These are phyloP conservation scores for Psilocybe cubensis DNA, from an alignment of 768 basidiomycete species.

Conservation along the genomic window DNA sequence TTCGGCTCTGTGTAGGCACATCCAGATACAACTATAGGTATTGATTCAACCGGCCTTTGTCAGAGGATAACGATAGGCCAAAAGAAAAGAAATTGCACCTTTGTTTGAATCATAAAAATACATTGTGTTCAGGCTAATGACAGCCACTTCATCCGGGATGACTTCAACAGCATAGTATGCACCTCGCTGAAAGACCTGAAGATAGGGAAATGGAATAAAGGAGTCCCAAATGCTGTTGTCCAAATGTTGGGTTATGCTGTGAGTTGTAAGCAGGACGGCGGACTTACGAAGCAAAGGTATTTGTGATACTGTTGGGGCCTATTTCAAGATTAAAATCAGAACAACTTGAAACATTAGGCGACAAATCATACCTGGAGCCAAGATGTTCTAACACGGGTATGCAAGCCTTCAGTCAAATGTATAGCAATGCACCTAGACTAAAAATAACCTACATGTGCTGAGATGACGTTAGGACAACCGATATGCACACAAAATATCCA, in stretches of 20 bases:
- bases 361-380: constrained; percentile 53
- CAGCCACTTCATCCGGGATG: constrained; percentile 73
- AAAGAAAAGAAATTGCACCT: constrained; percentile 44
- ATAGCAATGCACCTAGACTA: constrained; percentile 2
- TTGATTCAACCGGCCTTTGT: constrained; percentile 5
- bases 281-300: constrained; percentile 69
- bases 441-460: constrained; percentile 58
- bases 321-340: constrained; percentile 3
- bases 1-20: constrained; percentile 62
- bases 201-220: constrained; percentile 79
- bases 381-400: constrained; percentile 54
- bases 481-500: constrained; percentile 12
- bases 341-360: background rate
- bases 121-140: constrained; percentile 87
- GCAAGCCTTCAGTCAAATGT: background rate
- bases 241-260: constrained; percentile 3
- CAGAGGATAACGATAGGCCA: background rate
- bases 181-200: constrained; percentile 86
- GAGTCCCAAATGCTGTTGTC: constrained; percentile 70
- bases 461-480: constrained; percentile 11
- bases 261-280: background rate
- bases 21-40: constrained; percentile 68
- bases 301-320: constrained; percentile 74
- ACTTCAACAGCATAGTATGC: constrained; percentile 85
- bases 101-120: constrained; percentile 93